phyloP scores from a whole-genome alignment of 768 basidiomycete genomes.

The Trametes meyenii region DNA sequence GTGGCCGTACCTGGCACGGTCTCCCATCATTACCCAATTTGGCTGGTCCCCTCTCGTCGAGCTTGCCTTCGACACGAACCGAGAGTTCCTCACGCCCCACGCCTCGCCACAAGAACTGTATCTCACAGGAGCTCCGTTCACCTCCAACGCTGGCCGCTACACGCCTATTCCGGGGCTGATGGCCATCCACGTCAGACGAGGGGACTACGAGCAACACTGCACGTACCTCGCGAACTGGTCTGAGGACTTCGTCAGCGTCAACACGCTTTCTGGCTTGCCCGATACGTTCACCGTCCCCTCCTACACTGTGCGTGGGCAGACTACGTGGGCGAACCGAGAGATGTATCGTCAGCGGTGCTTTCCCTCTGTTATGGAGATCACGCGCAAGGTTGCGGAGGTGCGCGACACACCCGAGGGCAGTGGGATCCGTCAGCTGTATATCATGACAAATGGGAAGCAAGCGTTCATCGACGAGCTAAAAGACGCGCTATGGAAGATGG shows the following conservation, averaged over 20 bases:
- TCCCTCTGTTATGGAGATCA: conserved; percentile 43
- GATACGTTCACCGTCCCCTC: conserved; percentile 43
- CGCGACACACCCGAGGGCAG: conserved; percentile 24
- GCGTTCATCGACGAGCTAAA: conserved; percentile 45
- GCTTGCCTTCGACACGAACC: conserved; percentile 36
- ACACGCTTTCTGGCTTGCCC: conserved; percentile 41
- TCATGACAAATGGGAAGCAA: conserved; percentile 47
- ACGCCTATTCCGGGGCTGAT: conserved; percentile 43
- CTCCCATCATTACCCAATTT: conserved; percentile 52
- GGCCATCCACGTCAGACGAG: conserved; percentile 54
- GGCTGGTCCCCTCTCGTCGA: conserved; percentile 55
- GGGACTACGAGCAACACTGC: conserved; percentile 52
- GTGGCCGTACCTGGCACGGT: conserved; percentile 44
- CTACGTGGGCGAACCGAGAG: conserved; percentile 28
- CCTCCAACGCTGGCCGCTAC: conserved; percentile 16
- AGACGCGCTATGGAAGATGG: conserved; percentile 31
- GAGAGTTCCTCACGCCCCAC: conserved; percentile 3
- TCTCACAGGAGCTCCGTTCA: neutral
- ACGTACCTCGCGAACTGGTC: conserved; percentile 35
- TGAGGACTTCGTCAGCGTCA: conserved; percentile 45
- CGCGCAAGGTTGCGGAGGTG: conserved; percentile 36
- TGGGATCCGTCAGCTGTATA: conserved; percentile 18
- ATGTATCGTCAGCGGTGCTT: conserved; percentile 39
- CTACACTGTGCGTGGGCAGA: conserved; percentile 12
- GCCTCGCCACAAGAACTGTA: neutral